Evolutionary conservation across 2,329 filamentous ascomycete genomes (phyloP), one percentile per base, ranked within the genome.

Genomic region (Fusarium floridanum): DNA sequence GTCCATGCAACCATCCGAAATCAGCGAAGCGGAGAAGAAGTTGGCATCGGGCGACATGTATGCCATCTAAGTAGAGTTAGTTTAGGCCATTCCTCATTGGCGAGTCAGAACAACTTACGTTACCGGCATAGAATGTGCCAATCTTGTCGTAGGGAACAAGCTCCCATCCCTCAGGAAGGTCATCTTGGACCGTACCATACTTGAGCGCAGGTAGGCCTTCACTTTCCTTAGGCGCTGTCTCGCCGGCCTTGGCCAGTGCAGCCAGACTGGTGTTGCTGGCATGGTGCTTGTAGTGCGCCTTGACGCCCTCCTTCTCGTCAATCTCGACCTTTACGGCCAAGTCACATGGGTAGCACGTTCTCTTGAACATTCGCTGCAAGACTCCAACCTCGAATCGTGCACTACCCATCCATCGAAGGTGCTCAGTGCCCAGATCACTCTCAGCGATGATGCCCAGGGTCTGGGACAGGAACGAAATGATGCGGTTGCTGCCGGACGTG

Each of bases 91-190:
- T 22, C 10, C 7, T 5, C 17, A 29, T 48, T 10, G 14, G 16
- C 6, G 24, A 5, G 4, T 36, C 7, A 9, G 10, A 22, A 16
- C 10, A 22, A 85, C 90, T 85, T 80, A 92, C 91, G 81, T 98
- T 99, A 71, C 97, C 97, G 36, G 92, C 94, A 83, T 97, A 98
- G 82, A 99, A 97, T 79, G 94, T 98, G 56, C 95, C 95, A 65
- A 99, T 86, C 34, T 92, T 94, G 72, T 97, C 91, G 72, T 93
- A 89, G 1, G 93, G 90, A 4, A 93, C 84, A 22, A 93, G 84
- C 70, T 93, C 88, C 95, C 97, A 99, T 55, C 90, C 92, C 2
- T 89, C 85, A 0, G 95, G 95, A 1, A 98, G 81, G 17, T 92
- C 87, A 76, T 97, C 94, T 61, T 91, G 90, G 68, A 97, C 85